Base-by-base conservation (phyloP, 2,329 filamentous ascomycete genomes). In the Celoporthe dispersa region DNA sequence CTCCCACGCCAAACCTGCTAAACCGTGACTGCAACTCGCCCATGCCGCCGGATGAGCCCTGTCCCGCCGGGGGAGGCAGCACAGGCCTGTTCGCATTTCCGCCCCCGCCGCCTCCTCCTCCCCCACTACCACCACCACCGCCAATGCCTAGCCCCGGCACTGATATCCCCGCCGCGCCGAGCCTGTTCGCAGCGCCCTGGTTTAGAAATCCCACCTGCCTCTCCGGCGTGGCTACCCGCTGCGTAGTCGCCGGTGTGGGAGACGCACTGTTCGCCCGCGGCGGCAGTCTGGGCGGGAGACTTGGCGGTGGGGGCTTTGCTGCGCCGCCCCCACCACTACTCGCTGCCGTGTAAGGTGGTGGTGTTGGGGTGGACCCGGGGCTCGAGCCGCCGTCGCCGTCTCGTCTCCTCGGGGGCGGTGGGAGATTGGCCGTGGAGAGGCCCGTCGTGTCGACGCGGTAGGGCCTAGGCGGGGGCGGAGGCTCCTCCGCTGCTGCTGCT, bases 71-170 rank as follows among this genome's bases (percentile, higher is more conserved):
- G 31, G 60, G 25, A 44, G 73, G 75, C 62, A 64, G 73, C 53
- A 77, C 71, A 35, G 77, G 73, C 39, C 64, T 78, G 3, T 44
- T 61, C 2, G 57, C 60, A 37, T 28, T 48, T 9, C 28, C 62
- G 41, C 64, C 37, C 7, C n/a, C n/a, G n/a, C n/a, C n/a, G 5
- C 37, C 37, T 35, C 35, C 37, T 39, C 37, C 35, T 35, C 35
- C 55, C 19, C 28, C 25, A 14, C n/a, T 39, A 8, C 60, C 61
- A 12, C 66, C 55, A 19, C 69, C 57, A 25, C 62, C 31, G 1
- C 89, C 90, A 71, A 97, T 97, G 6, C 92, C 92, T 4, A 97
- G 83, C 0, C 87, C 91, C 0, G 94, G 91, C 0, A 97, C 93
- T 0, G 90, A 92, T 7, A 97, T 85, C 0, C 94, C 94, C 0